Evolutionary conservation across 2,329 filamentous ascomycete genomes (phyloP), one percentile per base, ranked within the genome.

Genomic region (Emmonsia crescens): DNA sequence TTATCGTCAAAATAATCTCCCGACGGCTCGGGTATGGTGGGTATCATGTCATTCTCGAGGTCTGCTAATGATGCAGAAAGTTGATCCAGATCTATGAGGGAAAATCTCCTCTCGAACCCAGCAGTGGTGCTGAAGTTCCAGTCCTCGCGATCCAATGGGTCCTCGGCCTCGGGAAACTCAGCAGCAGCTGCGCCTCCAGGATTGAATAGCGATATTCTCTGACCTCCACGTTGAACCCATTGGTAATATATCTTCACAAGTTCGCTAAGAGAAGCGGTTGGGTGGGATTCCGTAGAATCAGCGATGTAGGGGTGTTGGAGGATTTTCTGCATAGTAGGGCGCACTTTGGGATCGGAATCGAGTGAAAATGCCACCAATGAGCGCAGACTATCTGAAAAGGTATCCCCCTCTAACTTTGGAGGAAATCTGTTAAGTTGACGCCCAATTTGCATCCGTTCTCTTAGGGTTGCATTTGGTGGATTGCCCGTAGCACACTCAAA

Each of bases 51-150:
- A 68, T 76, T 67, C 68, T 79, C 74, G 60, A 77, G 67, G 52
- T 75, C 73, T 19, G 76, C 74, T 57, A 81, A 72, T 1, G 78
- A 79, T 58, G 80, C 78, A 16, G 73, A 72, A 44, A 80, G 71
- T 62, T 79, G 73, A 64, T 79, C 74, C 9, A 78, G 65, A 63
- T 77, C 73, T 55, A 80, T 75, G 49, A 79, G 74, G 2, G 79
- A 80, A 57, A 79, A 78, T 40, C 78, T 70, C 61, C 77, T 75
- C 64, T 86, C 82, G 65, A 86, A 86, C 16, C 82, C 80, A 64
- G 83, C 82, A 2, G 83, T 85, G 5, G 83, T 85, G 66, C 83
- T 86, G 68, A 87, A 87, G 62, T 84, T 85, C 84, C 84, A 87
- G 64, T 84, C 82, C 48, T 83, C 80, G 3, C 46, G 54, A n/a